Evolutionary conservation across 176 grass and related monocot species (phyloP).

Genomic region (Eleusine indica): DNA sequence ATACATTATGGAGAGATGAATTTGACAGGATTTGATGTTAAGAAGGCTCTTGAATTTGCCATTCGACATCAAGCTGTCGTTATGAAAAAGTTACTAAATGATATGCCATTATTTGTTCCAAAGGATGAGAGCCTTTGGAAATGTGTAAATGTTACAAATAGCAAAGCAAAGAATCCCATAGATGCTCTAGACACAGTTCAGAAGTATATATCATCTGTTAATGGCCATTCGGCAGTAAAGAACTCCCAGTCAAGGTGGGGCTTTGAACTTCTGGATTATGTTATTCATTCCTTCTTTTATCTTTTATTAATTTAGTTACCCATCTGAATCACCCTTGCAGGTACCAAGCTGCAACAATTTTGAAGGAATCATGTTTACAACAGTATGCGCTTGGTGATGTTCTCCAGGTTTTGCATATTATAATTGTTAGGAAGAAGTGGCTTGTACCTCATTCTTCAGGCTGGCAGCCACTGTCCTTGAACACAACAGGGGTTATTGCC

Average conservation of each 20-base stretch:
- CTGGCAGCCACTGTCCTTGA: conserved; percentile 87
- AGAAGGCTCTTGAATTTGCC: conserved; percentile 52
- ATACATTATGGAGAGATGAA: conserved; percentile 65
- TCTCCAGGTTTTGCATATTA: conserved; percentile 74
- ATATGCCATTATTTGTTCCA: conserved; percentile 58
- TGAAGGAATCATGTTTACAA: conserved; percentile 70
- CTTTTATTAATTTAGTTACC: conserved; percentile 33
- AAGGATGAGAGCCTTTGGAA: conserved; percentile 67
- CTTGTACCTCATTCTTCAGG: conserved; percentile 65
- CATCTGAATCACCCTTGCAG: conserved; percentile 47
- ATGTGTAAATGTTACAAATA: conserved; percentile 78
- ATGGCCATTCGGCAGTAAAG: conserved; percentile 51
- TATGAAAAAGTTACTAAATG: conserved; percentile 66
- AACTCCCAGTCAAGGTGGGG: conserved; percentile 66
- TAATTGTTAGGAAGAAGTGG: conserved; percentile 71
- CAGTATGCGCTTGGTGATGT: conserved; percentile 62
- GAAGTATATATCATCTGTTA: conserved; percentile 51
- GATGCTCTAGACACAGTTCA: conserved; percentile 42
- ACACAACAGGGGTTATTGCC: conserved; percentile 32
- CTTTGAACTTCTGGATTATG: conserved; percentile 13
- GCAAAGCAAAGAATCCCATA: conserved; percentile 54
- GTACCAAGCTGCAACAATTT: conserved; percentile 75
- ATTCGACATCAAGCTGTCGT: conserved; percentile 52
- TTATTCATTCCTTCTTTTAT: conserved; percentile 4
- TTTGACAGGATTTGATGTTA: conserved; percentile 58